A percentile compares a stretch with the other conserved stretches of the same genome.
Conservation (phyloP, 352 stramenopile genomes). For the Globisporangium yorkense region DNA sequence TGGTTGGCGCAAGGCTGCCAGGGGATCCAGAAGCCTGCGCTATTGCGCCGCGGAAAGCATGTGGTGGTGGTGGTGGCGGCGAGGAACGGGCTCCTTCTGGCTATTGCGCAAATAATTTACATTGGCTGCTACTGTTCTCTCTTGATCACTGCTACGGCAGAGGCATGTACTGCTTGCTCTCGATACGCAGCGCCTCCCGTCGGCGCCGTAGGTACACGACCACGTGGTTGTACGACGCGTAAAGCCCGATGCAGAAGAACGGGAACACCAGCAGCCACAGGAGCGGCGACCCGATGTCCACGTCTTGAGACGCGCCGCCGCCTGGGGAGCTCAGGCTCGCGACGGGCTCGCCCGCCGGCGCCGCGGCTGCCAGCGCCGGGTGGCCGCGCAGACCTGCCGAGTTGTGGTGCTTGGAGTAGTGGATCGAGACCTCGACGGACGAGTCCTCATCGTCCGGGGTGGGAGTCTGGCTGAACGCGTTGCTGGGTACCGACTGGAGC, state of each 20-base stretch:
- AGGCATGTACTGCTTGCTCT: slow-evolving; percentile 64
- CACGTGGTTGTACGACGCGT: slow-evolving; percentile 33
- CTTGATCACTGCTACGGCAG: slow-evolving; percentile 15
- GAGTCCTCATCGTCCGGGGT: slow-evolving; percentile 32
- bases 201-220: slow-evolving; percentile 45
- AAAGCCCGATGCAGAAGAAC: slow-evolving; percentile 60
- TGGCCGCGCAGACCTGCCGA: slow-evolving; percentile 24
- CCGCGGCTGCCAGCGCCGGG: slow-evolving; percentile 14
- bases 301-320: slow-evolving; percentile 1
- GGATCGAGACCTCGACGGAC: slow-evolving; percentile 51
- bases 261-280: slow-evolving; percentile 54
- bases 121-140: neutral
- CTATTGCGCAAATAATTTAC: slow-evolving; percentile 1
- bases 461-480: slow-evolving; percentile 2
- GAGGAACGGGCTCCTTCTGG: neutral
- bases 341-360: slow-evolving; percentile 15
- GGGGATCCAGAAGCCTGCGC: too few relatives aligned
- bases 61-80: too few relatives aligned
- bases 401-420: slow-evolving; percentile 49
- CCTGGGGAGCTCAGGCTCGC: neutral
- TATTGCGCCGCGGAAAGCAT: too few relatives aligned
- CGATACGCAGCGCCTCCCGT: slow-evolving; percentile 54
- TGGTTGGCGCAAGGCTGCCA: neutral
- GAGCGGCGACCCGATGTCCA: slow-evolving; percentile 21
- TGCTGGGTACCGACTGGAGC: neutral